Percentiles rank a stretch among this genome's conserved stretches.
These are phyloP conservation scores for Marchantia paleacea DNA, from an alignment of 225 moss, liverwort and hornwort species.

Conservation along the genomic window DNA sequence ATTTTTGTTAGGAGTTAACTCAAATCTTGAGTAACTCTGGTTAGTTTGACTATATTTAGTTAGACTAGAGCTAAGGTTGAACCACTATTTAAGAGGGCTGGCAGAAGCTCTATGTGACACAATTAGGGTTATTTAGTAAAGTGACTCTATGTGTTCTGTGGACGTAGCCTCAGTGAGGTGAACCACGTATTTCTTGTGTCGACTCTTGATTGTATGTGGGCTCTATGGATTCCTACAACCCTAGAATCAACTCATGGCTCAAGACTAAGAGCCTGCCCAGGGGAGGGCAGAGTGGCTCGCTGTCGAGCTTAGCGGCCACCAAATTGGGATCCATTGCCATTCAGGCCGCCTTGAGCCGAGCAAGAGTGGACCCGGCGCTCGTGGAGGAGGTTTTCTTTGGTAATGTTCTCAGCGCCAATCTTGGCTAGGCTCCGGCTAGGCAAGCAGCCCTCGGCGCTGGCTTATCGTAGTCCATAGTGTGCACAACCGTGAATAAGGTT, in stretches of 20 bases:
- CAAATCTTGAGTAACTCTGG: too few relatives aligned
- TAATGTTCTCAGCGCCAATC: slow-evolving; percentile 86
- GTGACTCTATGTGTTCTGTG: too few relatives aligned
- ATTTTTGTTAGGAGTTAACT: too few relatives aligned
- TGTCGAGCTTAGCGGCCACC: slow-evolving; percentile 72
- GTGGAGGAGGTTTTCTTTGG: slow-evolving; percentile 94
- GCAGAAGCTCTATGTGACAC: too few relatives aligned
- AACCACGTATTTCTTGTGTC: too few relatives aligned
- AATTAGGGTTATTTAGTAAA: too few relatives aligned
- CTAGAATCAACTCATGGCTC: slow-evolving; percentile 63
- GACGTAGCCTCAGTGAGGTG: too few relatives aligned
- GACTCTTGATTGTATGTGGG: slow-evolving; percentile 70
- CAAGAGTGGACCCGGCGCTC: slow-evolving; percentile 69
- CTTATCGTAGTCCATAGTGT: slow-evolving; percentile 58
- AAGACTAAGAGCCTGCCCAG: slow-evolving; percentile 74
- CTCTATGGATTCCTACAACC: slow-evolving; percentile 76
- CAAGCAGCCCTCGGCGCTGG: slow-evolving; percentile 92
- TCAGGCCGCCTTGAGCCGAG: slow-evolving; percentile 73
- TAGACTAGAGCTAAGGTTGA: too few relatives aligned
- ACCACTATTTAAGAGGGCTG: too few relatives aligned
- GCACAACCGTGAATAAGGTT: slow-evolving; percentile 95
- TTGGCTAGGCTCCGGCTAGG: slow-evolving; percentile 95
- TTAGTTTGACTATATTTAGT: too few relatives aligned
- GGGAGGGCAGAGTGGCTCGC: slow-evolving; percentile 81
- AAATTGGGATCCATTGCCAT: slow-evolving; percentile 90